Percentiles rank a stretch among this genome's conserved stretches.
phyloP scores from a whole-genome alignment of 2,329 filamentous ascomycete species.

The Phyllosticta citrichinensis region DNA sequence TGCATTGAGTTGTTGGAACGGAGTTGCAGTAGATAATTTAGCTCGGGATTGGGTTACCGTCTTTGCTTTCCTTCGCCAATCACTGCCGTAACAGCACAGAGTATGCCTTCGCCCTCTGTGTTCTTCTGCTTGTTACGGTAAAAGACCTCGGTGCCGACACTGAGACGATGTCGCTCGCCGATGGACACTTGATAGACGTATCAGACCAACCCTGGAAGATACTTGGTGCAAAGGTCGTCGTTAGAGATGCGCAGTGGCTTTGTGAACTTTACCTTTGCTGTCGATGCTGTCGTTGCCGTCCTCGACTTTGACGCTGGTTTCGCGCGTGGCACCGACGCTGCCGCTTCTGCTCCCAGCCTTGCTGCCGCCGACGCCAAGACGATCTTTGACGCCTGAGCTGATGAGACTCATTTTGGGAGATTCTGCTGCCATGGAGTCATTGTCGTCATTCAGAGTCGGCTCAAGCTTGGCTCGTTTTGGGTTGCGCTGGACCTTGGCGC shows the following conservation, averaged over 20 bases:
- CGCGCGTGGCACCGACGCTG: slow-evolving; percentile 36
- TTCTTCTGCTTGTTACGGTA: slow-evolving; percentile 36
- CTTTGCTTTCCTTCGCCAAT: slow-evolving; percentile 44
- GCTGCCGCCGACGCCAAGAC: slow-evolving; percentile 21
- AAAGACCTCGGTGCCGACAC: slow-evolving; percentile 39
- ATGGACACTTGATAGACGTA: slow-evolving; percentile 8
- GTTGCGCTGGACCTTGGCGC: slow-evolving; percentile 26
- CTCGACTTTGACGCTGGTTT: slow-evolving; percentile 42
- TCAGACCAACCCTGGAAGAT: slow-evolving; percentile 10
- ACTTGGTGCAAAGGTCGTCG: slow-evolving; percentile 11
- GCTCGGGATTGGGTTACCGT: slow-evolving; percentile 17
- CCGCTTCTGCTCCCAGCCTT: slow-evolving; percentile 32
- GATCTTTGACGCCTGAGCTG: slow-evolving; percentile 9
- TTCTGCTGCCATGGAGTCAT: slow-evolving; percentile 29
- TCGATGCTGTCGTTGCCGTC: slow-evolving; percentile 35
- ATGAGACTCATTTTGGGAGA: slow-evolving; percentile 16
- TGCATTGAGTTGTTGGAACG: not conserved
- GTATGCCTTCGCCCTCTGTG: slow-evolving; percentile 41
- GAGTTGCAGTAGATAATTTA: too few species aligned
- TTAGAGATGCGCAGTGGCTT: slow-evolving; percentile 2
- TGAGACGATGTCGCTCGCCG: slow-evolving; percentile 19
- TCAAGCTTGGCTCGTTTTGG: slow-evolving; percentile 26
- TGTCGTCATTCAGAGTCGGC: slow-evolving; percentile 25
- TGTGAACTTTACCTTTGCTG: slow-evolving; percentile 31
- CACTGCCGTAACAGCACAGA: slow-evolving; percentile 41